Base-by-base conservation (phyloP, 345 rosid genomes). In the Linum trigynum region DNA sequence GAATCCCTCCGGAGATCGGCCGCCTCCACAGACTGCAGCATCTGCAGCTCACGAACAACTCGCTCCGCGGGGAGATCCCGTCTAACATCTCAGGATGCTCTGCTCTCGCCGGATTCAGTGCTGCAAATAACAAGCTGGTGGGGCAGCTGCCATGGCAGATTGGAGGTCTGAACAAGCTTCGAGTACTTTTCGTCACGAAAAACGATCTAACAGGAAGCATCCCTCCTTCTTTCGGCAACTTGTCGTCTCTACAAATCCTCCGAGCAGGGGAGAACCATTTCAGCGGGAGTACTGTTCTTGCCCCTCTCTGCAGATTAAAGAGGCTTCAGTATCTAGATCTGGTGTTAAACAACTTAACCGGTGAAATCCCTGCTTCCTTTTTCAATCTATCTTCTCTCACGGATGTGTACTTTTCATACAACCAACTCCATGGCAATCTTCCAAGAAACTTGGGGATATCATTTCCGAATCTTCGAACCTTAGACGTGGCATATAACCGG, bases 331-430 rank as follows among this genome's bases (percentile, higher is more conserved):
- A 10, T 36, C n/a, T 75, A 5, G 3, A 5, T 0, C 8, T 71
- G 0, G 2, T 0, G 0, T 3, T 0, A 1, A 76, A 76, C 32
- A 17, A 1, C 8, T 43, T 75, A 5, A 59, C 62, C 5, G 75
- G 79, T 42, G 48, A 4, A 0, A 1, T 75, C 11, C 75, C 72
- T 60, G 8, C 42, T 1, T 45, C 72, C 1, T 2, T 67, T 7
- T 75, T 40, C 59, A 75, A 75, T 75, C 15, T 71, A 2, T 64
- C 75, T 1, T 67, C 59, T 11, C 4, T 71, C 2, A 5, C 0
- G 5, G 0, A 0, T 2, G 7, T 64, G 2, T 11, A 32, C 0
- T 3, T 64, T n/a, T 59, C 43, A 16, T 17, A 0, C 0, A 75
- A 75, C 38, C 14, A 43, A 5, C 11, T 71, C 2, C 10, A 17